phyloP scores from a whole-genome alignment of 768 basidiomycete genomes.

The Pholiota microspora region DNA sequence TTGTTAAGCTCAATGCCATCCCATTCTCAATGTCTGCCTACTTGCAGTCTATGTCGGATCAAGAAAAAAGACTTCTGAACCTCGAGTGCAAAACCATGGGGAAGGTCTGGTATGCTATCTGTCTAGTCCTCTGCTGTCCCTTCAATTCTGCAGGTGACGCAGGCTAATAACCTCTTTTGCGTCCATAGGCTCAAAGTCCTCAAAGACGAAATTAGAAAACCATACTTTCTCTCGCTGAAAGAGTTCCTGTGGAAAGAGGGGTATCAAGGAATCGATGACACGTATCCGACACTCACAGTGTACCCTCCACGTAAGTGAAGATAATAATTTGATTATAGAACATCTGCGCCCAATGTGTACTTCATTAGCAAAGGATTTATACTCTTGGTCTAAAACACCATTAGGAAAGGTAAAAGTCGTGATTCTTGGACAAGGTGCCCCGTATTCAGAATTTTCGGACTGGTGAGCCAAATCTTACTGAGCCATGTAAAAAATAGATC shows the following conservation, averaged over 20 bases:
- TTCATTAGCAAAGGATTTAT: conserved; percentile 67
- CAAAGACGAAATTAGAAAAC: conserved; percentile 70
- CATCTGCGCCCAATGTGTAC: neutral
- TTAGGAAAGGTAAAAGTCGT: conserved; percentile 84
- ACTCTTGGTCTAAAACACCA: conserved; percentile 89
- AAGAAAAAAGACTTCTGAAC: conserved; percentile 53
- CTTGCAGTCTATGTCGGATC: conserved; percentile 50
- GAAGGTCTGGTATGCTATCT: conserved; percentile 60
- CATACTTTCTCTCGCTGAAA: conserved; percentile 76
- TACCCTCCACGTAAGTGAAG: conserved; percentile 76
- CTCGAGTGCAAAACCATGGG: conserved; percentile 77
- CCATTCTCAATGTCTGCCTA: conserved; percentile 64
- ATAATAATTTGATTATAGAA: no score
- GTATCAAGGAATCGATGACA: conserved; percentile 50
- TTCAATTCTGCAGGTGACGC: neutral
- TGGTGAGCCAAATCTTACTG: neutral
- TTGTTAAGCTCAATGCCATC: conserved; percentile 53
- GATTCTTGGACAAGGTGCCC: conserved; percentile 71
- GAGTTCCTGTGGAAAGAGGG: conserved; percentile 67
- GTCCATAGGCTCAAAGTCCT: conserved; percentile 65
- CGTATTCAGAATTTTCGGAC: no score
- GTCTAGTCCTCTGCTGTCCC: neutral
- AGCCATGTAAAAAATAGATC: conserved; percentile 42
- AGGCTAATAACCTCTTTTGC: neutral
- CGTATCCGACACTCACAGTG: conserved; percentile 48